Evolutionary conservation across 164 flowering plant genomes (phyloP), one percentile per base, ranked within the genome.

Genomic region (Vitis rupestris): DNA sequence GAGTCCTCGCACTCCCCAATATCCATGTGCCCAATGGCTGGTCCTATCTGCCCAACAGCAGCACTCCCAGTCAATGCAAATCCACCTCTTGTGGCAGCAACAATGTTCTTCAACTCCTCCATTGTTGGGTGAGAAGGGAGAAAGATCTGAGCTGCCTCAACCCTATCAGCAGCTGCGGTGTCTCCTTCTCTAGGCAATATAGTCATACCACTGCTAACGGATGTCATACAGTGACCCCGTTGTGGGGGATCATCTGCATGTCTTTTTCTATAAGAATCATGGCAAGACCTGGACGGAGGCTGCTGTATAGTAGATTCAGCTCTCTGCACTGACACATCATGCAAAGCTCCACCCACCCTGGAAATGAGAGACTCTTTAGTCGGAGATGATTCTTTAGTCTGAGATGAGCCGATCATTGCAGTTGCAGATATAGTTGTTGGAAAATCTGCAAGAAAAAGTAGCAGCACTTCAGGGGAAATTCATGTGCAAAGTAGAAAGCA

Each of bases 1-100:
- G 92, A 72, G 55, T 90, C 91, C 1, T 82, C 83, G 37, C 79
- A 76, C 50, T 83, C 90, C 4, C 88, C 97, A 63, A 92, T 82
- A 69, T 90, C 91, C 74, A 87, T 64, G 2, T 74, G 75, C 44
- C 97, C 97, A 16, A 88, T 16, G 58, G 71, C 67, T 19, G 91
- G 85, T 67, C 97, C 91, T 3, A 85, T 59, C 14, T 74, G 73
- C 29, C 84, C 86, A 70, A 50, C 75, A 8, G 91, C 87, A 16
- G 88, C 91, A 70, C 79, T 86, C 1, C 94, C 97, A 29, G 87
- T 81, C 66, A 91, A 51, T 16, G 81, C 84, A 74, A 78, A 68
- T 12, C 90, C 94, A 65, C 23, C 61, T 68, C 72, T 81, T 8
- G 82, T 68, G 10, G 82, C 80, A 59, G 76, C 81, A 30, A 78